Evolutionary conservation across 768 basidiomycete genomes (phyloP).

Genomic region (Naganishia vishniacii): DNA sequence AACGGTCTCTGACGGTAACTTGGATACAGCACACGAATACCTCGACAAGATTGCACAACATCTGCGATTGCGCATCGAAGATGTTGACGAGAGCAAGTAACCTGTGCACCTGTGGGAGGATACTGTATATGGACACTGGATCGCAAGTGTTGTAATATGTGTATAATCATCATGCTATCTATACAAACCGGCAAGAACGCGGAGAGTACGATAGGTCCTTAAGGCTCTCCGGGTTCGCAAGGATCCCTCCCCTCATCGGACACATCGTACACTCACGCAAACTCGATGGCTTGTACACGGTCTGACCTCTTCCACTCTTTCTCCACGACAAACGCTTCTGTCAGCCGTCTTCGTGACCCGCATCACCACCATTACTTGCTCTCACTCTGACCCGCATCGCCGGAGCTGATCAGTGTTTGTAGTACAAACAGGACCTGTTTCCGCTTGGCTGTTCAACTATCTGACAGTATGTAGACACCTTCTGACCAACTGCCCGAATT

Average conservation of each 20-base stretch:
- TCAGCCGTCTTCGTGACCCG: background rate
- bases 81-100: slow-evolving; percentile 7
- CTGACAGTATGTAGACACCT: slow-evolving; percentile 9
- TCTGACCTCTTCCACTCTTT: background rate
- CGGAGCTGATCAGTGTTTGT: slow-evolving; percentile 14
- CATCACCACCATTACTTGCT: background rate
- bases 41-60: slow-evolving; percentile 18
- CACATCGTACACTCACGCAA: background rate
- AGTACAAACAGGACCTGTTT: slow-evolving; percentile 10
- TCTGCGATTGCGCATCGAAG: slow-evolving; percentile 8
- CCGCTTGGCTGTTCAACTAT: background rate
- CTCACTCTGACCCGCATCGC: background rate
- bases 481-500: background rate
- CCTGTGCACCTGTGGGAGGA: too few species aligned
- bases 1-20: background rate
- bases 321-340: background rate
- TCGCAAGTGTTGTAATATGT: slow-evolving; percentile 1
- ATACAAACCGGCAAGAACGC: too few species aligned
- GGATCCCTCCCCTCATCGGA: slow-evolving; percentile 14
- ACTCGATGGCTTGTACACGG: background rate
- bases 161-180: background rate
- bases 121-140: too few species aligned
- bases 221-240: slow-evolving; percentile 18
- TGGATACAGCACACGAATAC: background rate
- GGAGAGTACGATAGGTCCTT: too few species aligned